Evolutionary conservation across 495 filamentous ascomycete genomes (phyloP), one percentile per base, ranked within the genome.

Genomic region (Entonaema liquescens): DNA sequence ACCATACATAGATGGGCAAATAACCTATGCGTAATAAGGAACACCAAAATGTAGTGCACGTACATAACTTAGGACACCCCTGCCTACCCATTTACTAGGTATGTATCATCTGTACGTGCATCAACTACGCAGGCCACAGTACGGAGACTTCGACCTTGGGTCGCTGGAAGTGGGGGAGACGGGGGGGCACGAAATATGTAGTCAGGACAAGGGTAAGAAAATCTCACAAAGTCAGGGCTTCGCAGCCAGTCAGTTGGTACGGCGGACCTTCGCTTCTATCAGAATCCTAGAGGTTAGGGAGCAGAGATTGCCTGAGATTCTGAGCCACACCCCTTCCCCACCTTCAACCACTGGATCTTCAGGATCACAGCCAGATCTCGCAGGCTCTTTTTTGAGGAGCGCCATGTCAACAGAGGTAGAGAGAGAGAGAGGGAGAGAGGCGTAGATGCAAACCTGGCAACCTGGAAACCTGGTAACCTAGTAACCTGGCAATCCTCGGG

Each of bases 181-280:
- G 70, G 67, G 49, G 49, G 53, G 71, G 64, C n/a, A 64, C 53
- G 36, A 72, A 64, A 64, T 67, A 68, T 31, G 64, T 68, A 59
- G 54, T 23, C 38, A 67, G 47, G 59, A 66, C 70, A 68, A 73
- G 70, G 71, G 71, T 70, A 28, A 25, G 57, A 65, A 65, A 66
- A 31, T 73, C 70, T 73, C 70, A 66, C 70, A 73, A 73, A 73
- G 70, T 54, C 70, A 69, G 57, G 70, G 70, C 62, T 69, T 62
- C 29, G 57, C 65, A 66, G 70, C 70, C 70, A 73, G 70, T 66
- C 65, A 73, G 61, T 69, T 73, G 70, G 70, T 69, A 69, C 70
- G 25, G 61, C 60, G 63, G 25, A 60, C 44, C 13, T 58, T 66
- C 57, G 70, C 60, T 69, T 66, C 65, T 73, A 65, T 59, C 56